Evolutionary conservation across 2,329 filamentous ascomycete genomes (phyloP).

Genomic region (Parastagonospora avenae): DNA sequence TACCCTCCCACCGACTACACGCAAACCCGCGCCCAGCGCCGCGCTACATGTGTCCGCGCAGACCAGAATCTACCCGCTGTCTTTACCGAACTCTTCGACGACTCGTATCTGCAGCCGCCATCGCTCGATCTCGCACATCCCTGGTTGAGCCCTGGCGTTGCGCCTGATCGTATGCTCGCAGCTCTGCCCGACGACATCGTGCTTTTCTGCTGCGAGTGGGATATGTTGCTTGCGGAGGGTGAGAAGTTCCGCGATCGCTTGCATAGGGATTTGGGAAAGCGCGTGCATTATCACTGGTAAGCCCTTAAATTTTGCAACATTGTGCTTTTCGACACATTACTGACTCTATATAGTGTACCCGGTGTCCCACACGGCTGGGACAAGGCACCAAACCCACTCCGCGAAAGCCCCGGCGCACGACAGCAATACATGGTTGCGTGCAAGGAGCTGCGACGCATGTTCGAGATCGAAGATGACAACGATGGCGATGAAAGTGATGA

Average conservation of each 20-base stretch:
- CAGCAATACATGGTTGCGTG: conserved; percentile 62
- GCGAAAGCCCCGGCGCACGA: conserved; percentile 57
- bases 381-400: conserved; percentile 67
- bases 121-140: conserved; percentile 60
- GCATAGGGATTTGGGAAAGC: conserved; percentile 57
- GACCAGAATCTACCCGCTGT: conserved; percentile 57
- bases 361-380: conserved; percentile 70
- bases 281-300: conserved; percentile 57
- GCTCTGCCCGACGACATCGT: conserved; percentile 65
- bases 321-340: background rate
- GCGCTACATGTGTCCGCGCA: conserved; percentile 59
- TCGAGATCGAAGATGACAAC: conserved; percentile 38
- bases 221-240: conserved; percentile 69
- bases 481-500: conserved; percentile 12
- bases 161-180: conserved; percentile 58
- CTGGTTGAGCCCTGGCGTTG: conserved; percentile 64
- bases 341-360: conserved; percentile 41
- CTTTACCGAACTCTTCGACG: conserved; percentile 59
- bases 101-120: conserved; percentile 55
- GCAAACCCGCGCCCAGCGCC: conserved; percentile 62
- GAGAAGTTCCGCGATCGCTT: conserved; percentile 66
- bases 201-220: conserved; percentile 68
- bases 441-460: conserved; percentile 55
- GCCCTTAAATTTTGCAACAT: background rate
- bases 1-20: conserved; percentile 69